These are phyloP conservation scores for Linaria vulgaris DNA, from an alignment of 257 asterid species.

Conservation along the genomic window DNA sequence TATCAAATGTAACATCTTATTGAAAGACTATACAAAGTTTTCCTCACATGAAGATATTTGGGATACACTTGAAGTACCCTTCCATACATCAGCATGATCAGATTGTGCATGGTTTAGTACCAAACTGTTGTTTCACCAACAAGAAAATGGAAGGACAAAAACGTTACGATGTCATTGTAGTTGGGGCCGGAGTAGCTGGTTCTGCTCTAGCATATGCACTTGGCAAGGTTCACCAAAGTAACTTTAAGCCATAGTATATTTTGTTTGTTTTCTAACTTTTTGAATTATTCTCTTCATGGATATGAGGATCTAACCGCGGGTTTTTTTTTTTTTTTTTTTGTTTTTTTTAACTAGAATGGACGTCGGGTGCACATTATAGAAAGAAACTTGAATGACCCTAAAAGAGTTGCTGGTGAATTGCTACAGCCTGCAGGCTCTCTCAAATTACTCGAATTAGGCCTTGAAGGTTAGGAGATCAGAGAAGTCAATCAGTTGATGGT, in stretches of 20 bases:
- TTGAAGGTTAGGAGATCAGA: slow-evolving; percentile 46
- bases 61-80: too few species aligned
- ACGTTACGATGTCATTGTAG: not conserved
- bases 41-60: too few species aligned
- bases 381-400: slow-evolving; percentile 75
- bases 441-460: slow-evolving; percentile 72
- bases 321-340: not conserved
- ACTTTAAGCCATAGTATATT: too few species aligned
- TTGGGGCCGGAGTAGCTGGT: slow-evolving; percentile 30
- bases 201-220: slow-evolving; percentile 29
- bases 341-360: slow-evolving; percentile 49
- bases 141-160: not conserved
- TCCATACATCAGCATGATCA: too few species aligned
- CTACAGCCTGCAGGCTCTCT: slow-evolving; percentile 84
- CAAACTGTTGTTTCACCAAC: not conserved
- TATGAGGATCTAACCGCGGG: not conserved
- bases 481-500: too few species aligned
- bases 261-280: not conserved
- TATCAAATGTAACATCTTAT: too few species aligned
- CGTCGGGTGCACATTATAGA: slow-evolving; percentile 72
- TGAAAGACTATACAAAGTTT: too few species aligned
- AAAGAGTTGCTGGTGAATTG: slow-evolving; percentile 81
- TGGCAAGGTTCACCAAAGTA: too few species aligned
- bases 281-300: too few species aligned
- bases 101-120: too few species aligned